Evolutionary conservation across 345 rosid genomes (phyloP).

Genomic region (Camelina laxa): DNA sequence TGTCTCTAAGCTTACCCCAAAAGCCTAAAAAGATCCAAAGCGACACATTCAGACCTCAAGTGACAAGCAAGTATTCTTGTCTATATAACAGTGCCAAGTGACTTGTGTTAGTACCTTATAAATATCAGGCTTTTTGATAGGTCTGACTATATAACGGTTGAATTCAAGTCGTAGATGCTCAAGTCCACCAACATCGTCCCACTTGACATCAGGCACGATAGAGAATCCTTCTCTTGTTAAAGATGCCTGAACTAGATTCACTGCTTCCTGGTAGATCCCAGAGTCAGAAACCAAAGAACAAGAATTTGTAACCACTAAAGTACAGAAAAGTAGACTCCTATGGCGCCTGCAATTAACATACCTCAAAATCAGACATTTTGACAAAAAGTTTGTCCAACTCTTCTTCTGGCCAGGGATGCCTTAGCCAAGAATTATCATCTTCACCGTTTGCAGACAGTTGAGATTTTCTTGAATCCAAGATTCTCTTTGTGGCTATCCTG

Average conservation of each 20-base stretch:
- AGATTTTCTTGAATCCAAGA: constrained; percentile 57
- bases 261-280: constrained; percentile 62
- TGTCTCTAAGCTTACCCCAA: constrained; percentile 71
- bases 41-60: constrained; percentile 22
- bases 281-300: constrained; percentile 14
- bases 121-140: constrained; percentile 68
- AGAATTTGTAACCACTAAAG: not conserved
- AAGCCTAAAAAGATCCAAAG: constrained; percentile 62
- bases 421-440: constrained; percentile 64
- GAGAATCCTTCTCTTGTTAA: constrained; percentile 88
- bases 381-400: constrained; percentile 73
- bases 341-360: constrained; percentile 28
- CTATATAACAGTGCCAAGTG: constrained; percentile 9
- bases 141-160: constrained; percentile 68
- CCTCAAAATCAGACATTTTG: constrained; percentile 89
- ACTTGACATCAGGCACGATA: constrained; percentile 72
- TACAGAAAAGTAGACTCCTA: not conserved
- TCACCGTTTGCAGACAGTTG: constrained; percentile 49
- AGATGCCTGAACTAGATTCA: constrained; percentile 71
- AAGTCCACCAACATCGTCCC: constrained; percentile 98
- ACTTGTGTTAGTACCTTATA: constrained; percentile 56
- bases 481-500: constrained; percentile 69
- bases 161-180: constrained; percentile 64
- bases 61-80: constrained; percentile 9
- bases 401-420: constrained; percentile 74